Base-by-base conservation (phyloP, 1,139 yeast genomes). In the Candida glucosophila region DNA sequence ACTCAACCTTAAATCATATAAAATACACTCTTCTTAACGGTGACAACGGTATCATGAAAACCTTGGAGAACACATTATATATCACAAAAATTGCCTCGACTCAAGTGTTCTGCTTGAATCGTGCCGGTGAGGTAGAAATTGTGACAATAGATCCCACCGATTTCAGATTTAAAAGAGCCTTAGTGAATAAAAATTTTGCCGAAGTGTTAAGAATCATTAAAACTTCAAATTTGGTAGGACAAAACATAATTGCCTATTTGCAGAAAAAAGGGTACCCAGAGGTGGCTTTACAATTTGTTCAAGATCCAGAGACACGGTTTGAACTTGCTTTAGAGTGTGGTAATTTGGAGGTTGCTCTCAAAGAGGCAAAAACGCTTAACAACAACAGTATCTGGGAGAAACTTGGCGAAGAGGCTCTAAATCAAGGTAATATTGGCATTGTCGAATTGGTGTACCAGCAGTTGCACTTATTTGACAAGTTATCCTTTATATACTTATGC, bases 191-290 rank as follows among this genome's bases (percentile, higher is more conserved):
- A 52, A 86, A 90, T 52, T 90, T 85, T 58, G 76, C 76, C 37
- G 98, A 92, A 56, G 97, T 92, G 14, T 68, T 90, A 40, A 75
- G 95, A 43, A 75, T 92, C 40, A 90, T 92, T 52, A 78, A 76
- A 45, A 77, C 71, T 34, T 88, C 97, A 15, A 86, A 83, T 47
- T 69, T 92, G 47, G 98, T 92, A 29, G 99, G 99, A 37, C 96
- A 92, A 59, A 86, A 88, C 52, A 90, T 92, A 47, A 88, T 92
- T 51, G 90, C 93, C 5, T 92, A 90, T 53, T 68, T 92, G 46
- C 95, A 92, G 52, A 80, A 88, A 64, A 77, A 85, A 49, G 99
- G 98, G 2, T 90, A 80, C 52, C 97, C 98, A 12, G 95, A 83
- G 51, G 67, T 73, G 37, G 98, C 99, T 2, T 67, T 92, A 35